Evolutionary conservation across 2,329 filamentous ascomycete genomes (phyloP), one percentile per base, ranked within the genome.

Genomic region (Samsoniella hepiali): DNA sequence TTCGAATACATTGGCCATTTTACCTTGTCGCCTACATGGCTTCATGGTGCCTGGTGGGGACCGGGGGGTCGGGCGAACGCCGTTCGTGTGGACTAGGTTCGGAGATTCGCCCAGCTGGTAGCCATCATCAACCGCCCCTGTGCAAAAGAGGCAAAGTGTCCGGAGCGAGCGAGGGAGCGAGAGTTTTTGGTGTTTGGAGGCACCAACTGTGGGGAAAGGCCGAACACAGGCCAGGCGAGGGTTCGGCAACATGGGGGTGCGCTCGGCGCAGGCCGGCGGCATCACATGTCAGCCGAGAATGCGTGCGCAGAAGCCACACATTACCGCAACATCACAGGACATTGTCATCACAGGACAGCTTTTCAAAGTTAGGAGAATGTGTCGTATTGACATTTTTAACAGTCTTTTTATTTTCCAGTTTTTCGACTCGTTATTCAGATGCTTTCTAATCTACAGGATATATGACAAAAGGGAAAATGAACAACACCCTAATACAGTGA

Each of bases 371-470:
- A 5, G 22, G n/a, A n/a, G 11, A 27, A 1, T 31, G 3, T 29
- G 10, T 27, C 31, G 36, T 54, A n/a, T 34, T 54, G 1, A 45
- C 15, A 17, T 17, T 58, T 53, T 58, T 40, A 50, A 50, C 36
- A 61, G 60, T 38, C 31, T 44, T 38, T n/a, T 44, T 27, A 13
- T 58, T 58, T 57, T 62, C 32, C 29, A 56, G 10, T 55, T 51
- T 57, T 60, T 59, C 36, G 40, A 56, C 32, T 64, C 63, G 57
- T 64, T 27, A 62, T 55, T 63, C 62, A 67, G 42, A 61, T 65
- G 59, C 56, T 65, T 61, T 65, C 65, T 69, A 69, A 58, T 70
- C 63, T 69, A 67, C 67, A 68, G 65, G 65, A 64, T 65, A 53
- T 60, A 58, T 64, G 59, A 65, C 54, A 64, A 68, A 66, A 58